A percentile compares a stretch with the other conserved stretches of the same genome.
phyloP scores from a whole-genome alignment of 208 protist species.

The Trypanosoma vivax region DNA sequence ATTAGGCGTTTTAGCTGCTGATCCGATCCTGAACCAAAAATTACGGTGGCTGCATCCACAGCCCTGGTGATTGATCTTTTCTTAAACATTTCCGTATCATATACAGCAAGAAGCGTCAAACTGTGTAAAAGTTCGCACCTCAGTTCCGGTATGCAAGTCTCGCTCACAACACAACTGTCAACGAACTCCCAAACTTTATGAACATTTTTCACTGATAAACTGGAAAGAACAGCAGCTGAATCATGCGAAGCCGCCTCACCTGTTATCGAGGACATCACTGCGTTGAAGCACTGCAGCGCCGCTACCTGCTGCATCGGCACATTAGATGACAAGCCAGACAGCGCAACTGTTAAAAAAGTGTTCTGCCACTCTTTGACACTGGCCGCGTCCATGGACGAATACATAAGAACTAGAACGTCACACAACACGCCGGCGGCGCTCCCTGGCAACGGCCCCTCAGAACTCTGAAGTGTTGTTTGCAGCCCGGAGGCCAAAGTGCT shows the following conservation, averaged over 20 bases:
- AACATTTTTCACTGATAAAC: conserved; percentile 24
- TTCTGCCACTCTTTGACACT: conserved; percentile 62
- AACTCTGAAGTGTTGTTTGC: conserved; percentile 42
- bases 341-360: conserved; percentile 42
- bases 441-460: conserved; percentile 29
- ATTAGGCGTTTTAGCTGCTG: conserved; percentile 52
- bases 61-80: conserved; percentile 39
- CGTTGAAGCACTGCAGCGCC: conserved; percentile 59
- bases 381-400: conserved; percentile 43
- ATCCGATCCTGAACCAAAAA: conserved; percentile 39
- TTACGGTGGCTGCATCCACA: conserved; percentile 28
- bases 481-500: conserved; percentile 56
- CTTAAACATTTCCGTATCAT: conserved; percentile 62
- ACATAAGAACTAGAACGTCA: conserved; percentile 49
- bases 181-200: conserved; percentile 57
- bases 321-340: conserved; percentile 33
- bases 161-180: conserved; percentile 31
- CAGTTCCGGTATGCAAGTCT: conserved; percentile 19
- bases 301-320: conserved; percentile 41
- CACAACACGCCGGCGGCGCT: conserved; percentile 42
- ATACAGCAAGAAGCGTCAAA: conserved; percentile 65
- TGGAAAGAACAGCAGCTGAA: conserved; percentile 36
- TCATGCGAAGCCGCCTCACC: conserved; percentile 22
- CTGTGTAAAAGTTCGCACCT: conserved; percentile 44
- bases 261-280: conserved; percentile 57